phyloP scores from a whole-genome alignment of 192 early-diverging fungal genomes.

The Lobosporangium transversale region DNA sequence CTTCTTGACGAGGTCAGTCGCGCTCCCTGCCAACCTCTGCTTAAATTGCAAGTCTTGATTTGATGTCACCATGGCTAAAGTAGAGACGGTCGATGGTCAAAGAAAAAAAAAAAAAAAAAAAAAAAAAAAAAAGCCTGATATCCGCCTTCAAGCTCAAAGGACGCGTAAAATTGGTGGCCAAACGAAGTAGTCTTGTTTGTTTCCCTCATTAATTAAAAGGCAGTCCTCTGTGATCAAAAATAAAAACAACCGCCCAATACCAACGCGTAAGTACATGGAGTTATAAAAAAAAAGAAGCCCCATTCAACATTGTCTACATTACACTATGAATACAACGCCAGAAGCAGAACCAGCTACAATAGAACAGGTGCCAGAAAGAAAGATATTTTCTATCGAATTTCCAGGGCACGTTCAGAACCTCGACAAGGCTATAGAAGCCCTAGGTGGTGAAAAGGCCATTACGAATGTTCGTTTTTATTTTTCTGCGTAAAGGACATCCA shows the following conservation, averaged over 20 bases:
- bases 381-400: constrained; percentile 42
- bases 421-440: constrained; percentile 22
- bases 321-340: neutral
- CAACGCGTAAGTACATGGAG: neutral
- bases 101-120: neutral
- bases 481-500: neutral
- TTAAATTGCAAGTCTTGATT: constrained; percentile 23
- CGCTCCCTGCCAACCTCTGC: constrained; percentile 30
- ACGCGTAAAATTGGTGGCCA: constrained; percentile 49
- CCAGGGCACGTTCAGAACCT: constrained; percentile 36
- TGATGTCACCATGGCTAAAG: constrained; percentile 31
- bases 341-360: neutral
- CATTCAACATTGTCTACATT: too few relatives aligned
- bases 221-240: neutral
- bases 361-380: constrained; percentile 17
- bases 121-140: neutral
- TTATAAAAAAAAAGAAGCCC: neutral
- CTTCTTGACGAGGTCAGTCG: constrained; percentile 31
- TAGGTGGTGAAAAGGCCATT: constrained; percentile 42
- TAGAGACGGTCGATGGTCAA: neutral
- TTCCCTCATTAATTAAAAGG: constrained; percentile 3
- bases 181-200: constrained; percentile 8
- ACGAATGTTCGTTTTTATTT: constrained; percentile 15
- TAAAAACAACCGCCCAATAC: neutral
- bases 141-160: neutral